Evolutionary conservation across 805 yeast species (phyloP), one percentile per base, ranked within the genome.

Genomic region (Hanseniaspora guilliermondii): DNA sequence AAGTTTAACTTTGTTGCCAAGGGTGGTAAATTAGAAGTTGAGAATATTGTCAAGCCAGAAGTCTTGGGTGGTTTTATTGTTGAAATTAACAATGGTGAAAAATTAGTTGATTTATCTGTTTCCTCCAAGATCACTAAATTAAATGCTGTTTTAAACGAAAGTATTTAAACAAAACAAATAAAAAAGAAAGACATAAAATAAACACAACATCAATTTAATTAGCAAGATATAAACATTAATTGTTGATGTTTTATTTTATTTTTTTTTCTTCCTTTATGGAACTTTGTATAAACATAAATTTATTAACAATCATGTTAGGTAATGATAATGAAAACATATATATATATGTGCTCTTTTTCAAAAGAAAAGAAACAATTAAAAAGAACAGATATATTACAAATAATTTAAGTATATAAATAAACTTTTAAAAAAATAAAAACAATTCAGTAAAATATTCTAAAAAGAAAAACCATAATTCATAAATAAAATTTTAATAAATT

Each of bases 11-110:
- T 81, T 65, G 95, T 91, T 58, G 96, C 95, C 62, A 71, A 75
- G 56, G 91, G 87, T 64, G 85, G 89, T 78, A 79, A 91, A 64
- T 80, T 93, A 70, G 83, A 84, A 76, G 75, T 93, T 63, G 73
- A 80, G 62, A 91, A 88, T 77, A 76, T 76, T 60, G 85, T 91
- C 59, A 82, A 87, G 75, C 87, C 96, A 60, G 93, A 85, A 60
- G 86, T 93, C 68, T 77, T 86, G 70, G 98, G 98, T 68, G 98
- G 98, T 65, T 79, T 93, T 70, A 75, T 93, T 62, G 95, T 93
- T 58, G 96, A 89, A 73, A 87, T 93, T 64, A 52, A 52, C 35
- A 47, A 44, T 17, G 96, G 91, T 67, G 98, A 91, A 76, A 87
- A 84, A 73, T 89, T 97, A 59, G 96, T 88, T 64, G 98, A 93